Conservation (phyloP, 78 protist species). For the Cavenderia fasciculata region DNA sequence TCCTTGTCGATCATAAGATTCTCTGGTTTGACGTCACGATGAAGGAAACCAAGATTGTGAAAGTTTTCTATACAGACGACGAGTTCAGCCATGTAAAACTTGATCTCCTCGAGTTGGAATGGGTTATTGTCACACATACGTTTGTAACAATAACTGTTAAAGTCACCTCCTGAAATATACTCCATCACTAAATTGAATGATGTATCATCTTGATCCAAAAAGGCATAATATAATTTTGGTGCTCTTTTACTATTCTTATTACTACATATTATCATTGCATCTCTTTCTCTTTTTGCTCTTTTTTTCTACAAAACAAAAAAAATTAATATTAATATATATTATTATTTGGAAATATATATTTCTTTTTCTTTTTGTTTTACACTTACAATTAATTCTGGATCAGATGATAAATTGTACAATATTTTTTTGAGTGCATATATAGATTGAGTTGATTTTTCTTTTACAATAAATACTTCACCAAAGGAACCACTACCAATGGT, state of each 20-base stretch:
- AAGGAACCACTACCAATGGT: constrained; percentile 70
- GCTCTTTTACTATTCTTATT: constrained; percentile 13
- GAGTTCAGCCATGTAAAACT: constrained; percentile 63
- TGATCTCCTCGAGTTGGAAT: constrained; percentile 48
- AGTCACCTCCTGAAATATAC: constrained; percentile 56
- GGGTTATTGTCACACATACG: constrained; percentile 7
- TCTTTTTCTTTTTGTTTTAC: not conserved
- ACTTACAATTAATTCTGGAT: constrained; percentile 63
- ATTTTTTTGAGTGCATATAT: constrained; percentile 66
- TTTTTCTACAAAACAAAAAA: constrained; percentile 10
- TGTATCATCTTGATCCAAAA: constrained; percentile 39
- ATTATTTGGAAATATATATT: not conserved
- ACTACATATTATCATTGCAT: constrained; percentile 63
- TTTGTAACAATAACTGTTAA: constrained; percentile 38
- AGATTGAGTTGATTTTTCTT: constrained; percentile 20
- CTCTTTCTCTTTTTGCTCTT: constrained; percentile 76
- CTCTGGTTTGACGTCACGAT: constrained; percentile 96
- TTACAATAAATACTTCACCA: constrained; percentile 61
- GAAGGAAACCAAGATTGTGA: constrained; percentile 87
- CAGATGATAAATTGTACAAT: constrained; percentile 19
- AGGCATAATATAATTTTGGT: constrained; percentile 52
- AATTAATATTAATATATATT: not conserved
- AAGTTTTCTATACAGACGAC: constrained; percentile 64
- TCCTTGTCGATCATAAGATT: constrained; percentile 75
- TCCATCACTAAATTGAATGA: constrained; percentile 59